A percentile compares a stretch with the other conserved stretches of the same genome.
Conservation (phyloP, 2,329 filamentous ascomycete genomes). For the Calonectria ilicicola region DNA sequence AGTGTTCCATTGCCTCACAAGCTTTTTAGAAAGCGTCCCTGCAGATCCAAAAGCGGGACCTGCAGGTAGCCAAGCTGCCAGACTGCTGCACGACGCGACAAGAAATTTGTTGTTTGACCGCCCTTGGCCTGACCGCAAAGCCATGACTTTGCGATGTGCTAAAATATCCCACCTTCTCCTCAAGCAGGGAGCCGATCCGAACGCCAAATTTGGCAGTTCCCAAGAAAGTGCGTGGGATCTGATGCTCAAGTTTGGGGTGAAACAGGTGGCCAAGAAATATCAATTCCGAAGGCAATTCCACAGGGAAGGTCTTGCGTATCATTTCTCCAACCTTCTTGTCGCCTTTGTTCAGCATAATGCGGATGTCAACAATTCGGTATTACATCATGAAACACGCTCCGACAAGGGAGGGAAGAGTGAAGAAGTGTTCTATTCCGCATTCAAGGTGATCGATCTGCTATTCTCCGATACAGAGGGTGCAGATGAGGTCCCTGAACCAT, state of each 20-base stretch:
- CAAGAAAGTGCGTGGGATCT: neutral
- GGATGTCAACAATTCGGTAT: neutral
- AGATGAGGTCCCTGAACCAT: neutral
- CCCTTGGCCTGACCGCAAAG: neutral
- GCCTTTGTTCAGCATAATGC: neutral
- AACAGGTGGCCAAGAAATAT: neutral
- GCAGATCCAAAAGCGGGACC: neutral
- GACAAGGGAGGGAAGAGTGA: neutral
- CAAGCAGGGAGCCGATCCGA: neutral
- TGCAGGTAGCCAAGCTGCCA: neutral
- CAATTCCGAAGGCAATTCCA: neutral
- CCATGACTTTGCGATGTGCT: neutral
- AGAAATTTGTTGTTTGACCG: neutral
- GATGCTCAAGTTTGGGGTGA: neutral
- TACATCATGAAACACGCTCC: neutral
- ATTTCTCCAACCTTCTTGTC: neutral
- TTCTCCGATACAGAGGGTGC: neutral
- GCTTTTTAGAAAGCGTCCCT: neutral
- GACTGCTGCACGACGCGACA: neutral
- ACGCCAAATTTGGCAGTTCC: neutral
- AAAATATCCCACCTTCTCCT: neutral
- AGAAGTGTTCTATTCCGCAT: neutral
- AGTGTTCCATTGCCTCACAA: neutral
- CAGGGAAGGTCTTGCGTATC: neutral
- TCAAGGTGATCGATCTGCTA: neutral